Evolutionary conservation across 1,284 basidiomycete genomes (phyloP).

Genomic region (Ustilago lituana): DNA sequence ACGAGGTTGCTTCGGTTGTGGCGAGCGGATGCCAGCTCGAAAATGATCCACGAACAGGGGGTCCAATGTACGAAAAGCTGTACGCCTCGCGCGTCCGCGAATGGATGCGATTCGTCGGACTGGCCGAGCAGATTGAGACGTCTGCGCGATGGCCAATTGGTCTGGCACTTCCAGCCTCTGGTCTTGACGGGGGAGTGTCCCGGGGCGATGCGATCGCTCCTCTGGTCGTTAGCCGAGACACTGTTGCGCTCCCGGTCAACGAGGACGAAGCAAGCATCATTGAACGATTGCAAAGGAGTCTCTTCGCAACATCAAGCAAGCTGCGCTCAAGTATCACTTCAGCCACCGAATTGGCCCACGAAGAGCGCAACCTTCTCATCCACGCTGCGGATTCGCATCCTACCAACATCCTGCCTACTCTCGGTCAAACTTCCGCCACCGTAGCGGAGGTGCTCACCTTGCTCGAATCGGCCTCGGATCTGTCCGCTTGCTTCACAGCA

Average conservation of each 20-base stretch:
- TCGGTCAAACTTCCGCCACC: conserved; percentile 40
- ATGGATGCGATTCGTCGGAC: conserved; percentile 60
- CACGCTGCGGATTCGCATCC: conserved; percentile 38
- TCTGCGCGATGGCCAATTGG: conserved; percentile 57
- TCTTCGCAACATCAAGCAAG: conserved; percentile 1
- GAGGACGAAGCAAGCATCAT: conserved; percentile 46
- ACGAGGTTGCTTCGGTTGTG: conserved; percentile 46
- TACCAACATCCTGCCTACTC: conserved; percentile 34
- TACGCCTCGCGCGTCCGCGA: conserved; percentile 42
- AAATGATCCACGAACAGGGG: conserved; percentile 43
- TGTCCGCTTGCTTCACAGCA: conserved; percentile 32
- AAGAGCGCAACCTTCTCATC: conserved; percentile 35
- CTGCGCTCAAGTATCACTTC: conserved; percentile 1
- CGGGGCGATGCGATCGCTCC: conserved; percentile 22
- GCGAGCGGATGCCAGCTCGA: conserved; percentile 42
- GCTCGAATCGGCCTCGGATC: conserved; percentile 38
- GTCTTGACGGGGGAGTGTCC: neutral
- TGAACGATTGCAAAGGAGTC: conserved; percentile 33
- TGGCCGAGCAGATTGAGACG: conserved; percentile 59
- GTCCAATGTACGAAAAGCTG: conserved; percentile 45
- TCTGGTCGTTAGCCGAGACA: conserved; percentile 46
- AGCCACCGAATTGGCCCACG: conserved; percentile 7
- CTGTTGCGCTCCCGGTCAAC: conserved; percentile 44
- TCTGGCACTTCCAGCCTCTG: conserved; percentile 23
- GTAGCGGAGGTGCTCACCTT: conserved; percentile 40